These are phyloP conservation scores for Aphanoascus verrucosus DNA, from an alignment of 2,329 filamentous ascomycete species.

Conservation along the genomic window DNA sequence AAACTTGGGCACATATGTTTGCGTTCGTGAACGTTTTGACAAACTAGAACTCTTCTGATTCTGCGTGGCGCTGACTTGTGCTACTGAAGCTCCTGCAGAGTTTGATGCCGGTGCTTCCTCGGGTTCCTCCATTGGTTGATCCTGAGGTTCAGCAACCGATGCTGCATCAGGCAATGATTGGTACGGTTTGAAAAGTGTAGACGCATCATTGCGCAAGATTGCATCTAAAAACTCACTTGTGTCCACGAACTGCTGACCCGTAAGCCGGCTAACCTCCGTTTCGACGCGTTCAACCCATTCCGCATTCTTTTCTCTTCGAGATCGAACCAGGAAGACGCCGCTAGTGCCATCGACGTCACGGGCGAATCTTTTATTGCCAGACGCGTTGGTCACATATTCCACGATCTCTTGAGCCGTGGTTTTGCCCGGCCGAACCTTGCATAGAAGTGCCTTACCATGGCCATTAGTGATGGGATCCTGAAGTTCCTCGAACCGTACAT, in stretches of 20 bases:
- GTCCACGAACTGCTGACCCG: conserved; percentile 73
- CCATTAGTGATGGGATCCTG: conserved; percentile 65
- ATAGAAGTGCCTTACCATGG: conserved; percentile 68
- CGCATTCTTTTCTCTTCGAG: conserved; percentile 48
- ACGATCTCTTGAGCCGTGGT: conserved; percentile 68
- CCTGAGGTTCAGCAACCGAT: neutral
- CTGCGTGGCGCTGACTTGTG: conserved; percentile 9
- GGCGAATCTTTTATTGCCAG: conserved; percentile 61
- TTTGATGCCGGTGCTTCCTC: neutral
- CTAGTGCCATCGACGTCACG: conserved; percentile 56
- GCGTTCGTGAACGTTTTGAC: conserved; percentile 21
- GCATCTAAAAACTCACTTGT: conserved; percentile 88
- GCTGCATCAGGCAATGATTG: conserved; percentile 15
- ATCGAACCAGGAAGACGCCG: conserved; percentile 63
- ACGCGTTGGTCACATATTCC: conserved; percentile 61
- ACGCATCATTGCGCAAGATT: conserved; percentile 70
- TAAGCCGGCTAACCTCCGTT: conserved; percentile 55
- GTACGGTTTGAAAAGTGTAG: conserved; percentile 57
- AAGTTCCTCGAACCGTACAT: conserved; percentile 63
- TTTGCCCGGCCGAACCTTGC: conserved; percentile 48
- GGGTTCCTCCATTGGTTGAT: neutral
- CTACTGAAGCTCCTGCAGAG: neutral
- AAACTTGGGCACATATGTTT: conserved; percentile 44
- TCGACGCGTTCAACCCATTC: conserved; percentile 63
- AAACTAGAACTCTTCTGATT: conserved; percentile 15